Base-by-base conservation (phyloP, 2,329 filamentous ascomycete species). In the Elsinoe batatas region DNA sequence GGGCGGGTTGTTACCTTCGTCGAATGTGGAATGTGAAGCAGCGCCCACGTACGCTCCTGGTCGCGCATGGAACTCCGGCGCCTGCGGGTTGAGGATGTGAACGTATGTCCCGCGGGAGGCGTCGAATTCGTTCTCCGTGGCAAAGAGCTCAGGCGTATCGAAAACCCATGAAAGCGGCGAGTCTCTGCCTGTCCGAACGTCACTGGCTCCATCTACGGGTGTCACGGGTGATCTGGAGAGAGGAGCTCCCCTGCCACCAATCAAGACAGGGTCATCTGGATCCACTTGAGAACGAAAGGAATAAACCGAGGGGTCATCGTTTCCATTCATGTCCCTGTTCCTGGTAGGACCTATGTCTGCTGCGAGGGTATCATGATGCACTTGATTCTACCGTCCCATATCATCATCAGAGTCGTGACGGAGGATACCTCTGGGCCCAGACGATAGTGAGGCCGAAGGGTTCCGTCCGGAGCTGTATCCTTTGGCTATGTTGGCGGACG, bases 371-470 rank as follows among this genome's bases (percentile, higher is more conserved):
- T 49, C 13, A 18, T 18, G 37, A 18, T 18, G 37, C 11, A 15
- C 30, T 22, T 22, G 32, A 11, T 51, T 51, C 47, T 36, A 51
- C 47, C 47, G 33, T 36, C 47, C 26, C 35, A 38, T 38, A 17
- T 51, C 47, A 37, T 51, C 33, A 10, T 51, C 47, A 10, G 32
- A 36, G 47, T 51, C 47, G 7, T 26, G 47, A 15, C 33, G 47
- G 12, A 51, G 33, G 18, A 51, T 36, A 15, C 44, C 32, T 49
- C 47, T 51, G 20, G 18, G 47, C 3, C 32, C 33, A n/a, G 26
- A 33, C 2, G 47, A 51, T 6, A 51, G 18, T 13, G 47, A 51
- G 3, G n/a, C n/a, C 47, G n/a, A 20, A 5, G 15, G 15, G 15
- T 51, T 36, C 3, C 32, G 47, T 4, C 17, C 6, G 32, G 32